Evolutionary conservation across 306 rosid genomes (phyloP), one percentile per base, ranked within the genome.

Genomic region (Arachis stenosperma): DNA sequence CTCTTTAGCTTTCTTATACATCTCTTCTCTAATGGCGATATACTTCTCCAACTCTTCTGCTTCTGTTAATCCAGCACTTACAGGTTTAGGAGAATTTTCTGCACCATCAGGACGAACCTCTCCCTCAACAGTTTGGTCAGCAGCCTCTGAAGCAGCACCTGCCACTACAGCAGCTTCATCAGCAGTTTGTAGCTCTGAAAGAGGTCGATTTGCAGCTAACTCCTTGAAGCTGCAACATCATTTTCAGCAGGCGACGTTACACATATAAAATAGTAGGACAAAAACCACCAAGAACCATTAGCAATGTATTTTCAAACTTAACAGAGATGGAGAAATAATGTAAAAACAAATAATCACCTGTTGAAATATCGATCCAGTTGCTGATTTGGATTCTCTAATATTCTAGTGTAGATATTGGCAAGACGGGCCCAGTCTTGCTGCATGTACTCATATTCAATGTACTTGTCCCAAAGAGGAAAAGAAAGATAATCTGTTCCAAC

Each of bases 21-120:
- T 83, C 87, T 95, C 99, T 90, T 95, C 99, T 86, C 96, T 90
- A 83, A 91, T 43, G 88, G 88, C 86, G 82, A 95, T 82, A 86
- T 88, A 95, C 96, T 95, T 91, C 97, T 88, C 98, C 98, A 95
- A 88, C 92, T 91, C 98, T 67, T 90, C 99, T 65, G 98, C 99
- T 79, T 95, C 99, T 82, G 96, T 75, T 90, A 88, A 83, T 82
- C 96, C 90, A 80, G 90, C 92, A 89, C 88, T 89, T 81, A 76
- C 92, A 78, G 88, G 85, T 88, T 93, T 93, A 77, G 88, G 81
- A 67, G 93, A 84, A 53, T 30, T 80, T 50, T 90, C 93, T 0
- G 66, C 73, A 63, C 82, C 85, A 79, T 86, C 97, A 66, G 86
- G 79, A 65, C 39, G 85, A 76, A 78, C 88, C 84, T 88, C 93